Percentiles rank a stretch among this genome's conserved stretches.
Conservation (phyloP, 2,329 filamentous ascomycete species). For the Fusarium anthophilum region DNA sequence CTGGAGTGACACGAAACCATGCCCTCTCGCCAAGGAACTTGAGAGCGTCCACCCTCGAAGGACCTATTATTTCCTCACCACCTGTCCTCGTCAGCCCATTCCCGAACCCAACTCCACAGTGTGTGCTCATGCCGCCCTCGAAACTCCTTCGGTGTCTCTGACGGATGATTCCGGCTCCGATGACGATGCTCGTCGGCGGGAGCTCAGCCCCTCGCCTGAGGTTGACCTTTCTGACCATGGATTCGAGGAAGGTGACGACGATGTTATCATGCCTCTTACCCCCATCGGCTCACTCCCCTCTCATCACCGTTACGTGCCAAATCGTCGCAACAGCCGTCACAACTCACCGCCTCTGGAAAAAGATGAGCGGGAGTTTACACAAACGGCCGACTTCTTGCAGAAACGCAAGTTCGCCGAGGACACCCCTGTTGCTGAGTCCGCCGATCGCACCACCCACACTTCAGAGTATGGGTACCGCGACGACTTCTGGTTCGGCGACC, state of each 20-base stretch:
- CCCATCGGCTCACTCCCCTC: slow-evolving; percentile 72
- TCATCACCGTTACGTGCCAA: slow-evolving; percentile 51
- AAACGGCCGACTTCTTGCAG: slow-evolving; percentile 87
- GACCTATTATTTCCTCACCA: slow-evolving; percentile 96
- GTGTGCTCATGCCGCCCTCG: slow-evolving; percentile 58
- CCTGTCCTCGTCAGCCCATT: slow-evolving; percentile 83
- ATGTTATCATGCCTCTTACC: slow-evolving; percentile 66
- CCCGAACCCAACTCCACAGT: slow-evolving; percentile 58
- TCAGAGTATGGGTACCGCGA: slow-evolving; percentile 54
- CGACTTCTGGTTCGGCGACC: slow-evolving; percentile 64
- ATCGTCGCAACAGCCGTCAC: slow-evolving; percentile 63
- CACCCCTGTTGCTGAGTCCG: slow-evolving; percentile 40
- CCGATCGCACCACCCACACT: slow-evolving; percentile 43
- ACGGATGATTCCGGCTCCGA: slow-evolving; percentile 66
- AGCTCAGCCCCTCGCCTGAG: slow-evolving; percentile 90
- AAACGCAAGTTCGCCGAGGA: slow-evolving; percentile 67
- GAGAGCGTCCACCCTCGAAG: slow-evolving; percentile 92
- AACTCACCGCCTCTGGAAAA: slow-evolving; percentile 89
- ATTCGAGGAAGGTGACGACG: slow-evolving; percentile 77
- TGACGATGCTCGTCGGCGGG: slow-evolving; percentile 74
- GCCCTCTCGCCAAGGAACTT: slow-evolving; percentile 91
- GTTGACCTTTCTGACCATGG: slow-evolving; percentile 89
- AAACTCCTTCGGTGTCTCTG: slow-evolving; percentile 83
- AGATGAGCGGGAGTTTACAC: slow-evolving; percentile 96
- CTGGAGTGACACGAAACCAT: slow-evolving; percentile 81